Evolutionary conservation across 768 basidiomycete species (phyloP).

Genomic region (Russula emetica): DNA sequence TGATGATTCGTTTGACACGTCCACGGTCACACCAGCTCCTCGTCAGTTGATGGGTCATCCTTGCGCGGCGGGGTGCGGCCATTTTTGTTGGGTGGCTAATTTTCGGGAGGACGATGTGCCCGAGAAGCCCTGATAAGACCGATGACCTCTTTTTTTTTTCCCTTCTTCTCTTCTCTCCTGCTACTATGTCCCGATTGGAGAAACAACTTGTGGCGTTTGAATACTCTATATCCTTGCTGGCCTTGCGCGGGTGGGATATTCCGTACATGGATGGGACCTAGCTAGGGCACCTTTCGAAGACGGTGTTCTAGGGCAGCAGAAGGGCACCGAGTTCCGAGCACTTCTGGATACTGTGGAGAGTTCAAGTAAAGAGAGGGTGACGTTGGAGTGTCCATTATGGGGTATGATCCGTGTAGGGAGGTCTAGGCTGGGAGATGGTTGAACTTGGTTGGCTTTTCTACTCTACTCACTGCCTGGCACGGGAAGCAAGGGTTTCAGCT

Average conservation of each 20-base stretch:
- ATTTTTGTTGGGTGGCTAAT: slow-evolving; percentile 66
- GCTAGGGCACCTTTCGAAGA: no score
- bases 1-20: slow-evolving; percentile 24
- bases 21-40: slow-evolving; percentile 1
- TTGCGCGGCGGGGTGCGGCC: slow-evolving; percentile 80
- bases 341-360: background rate
- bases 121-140: slow-evolving; percentile 12
- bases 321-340: no score
- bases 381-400: background rate
- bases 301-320: no score
- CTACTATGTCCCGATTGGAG: background rate
- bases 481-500: no score
- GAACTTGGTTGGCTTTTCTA: no score
- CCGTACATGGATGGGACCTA: no score
- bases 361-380: background rate
- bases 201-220: background rate
- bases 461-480: no score
- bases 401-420: background rate
- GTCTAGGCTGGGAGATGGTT: background rate
- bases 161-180: background rate
- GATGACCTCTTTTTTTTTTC: background rate
- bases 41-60: slow-evolving; percentile 47
- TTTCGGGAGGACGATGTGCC: slow-evolving; percentile 20
- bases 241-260: slow-evolving; percentile 3
- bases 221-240: background rate